Base-by-base conservation (phyloP, 495 filamentous ascomycete genomes). In the Xylaria scruposa region DNA sequence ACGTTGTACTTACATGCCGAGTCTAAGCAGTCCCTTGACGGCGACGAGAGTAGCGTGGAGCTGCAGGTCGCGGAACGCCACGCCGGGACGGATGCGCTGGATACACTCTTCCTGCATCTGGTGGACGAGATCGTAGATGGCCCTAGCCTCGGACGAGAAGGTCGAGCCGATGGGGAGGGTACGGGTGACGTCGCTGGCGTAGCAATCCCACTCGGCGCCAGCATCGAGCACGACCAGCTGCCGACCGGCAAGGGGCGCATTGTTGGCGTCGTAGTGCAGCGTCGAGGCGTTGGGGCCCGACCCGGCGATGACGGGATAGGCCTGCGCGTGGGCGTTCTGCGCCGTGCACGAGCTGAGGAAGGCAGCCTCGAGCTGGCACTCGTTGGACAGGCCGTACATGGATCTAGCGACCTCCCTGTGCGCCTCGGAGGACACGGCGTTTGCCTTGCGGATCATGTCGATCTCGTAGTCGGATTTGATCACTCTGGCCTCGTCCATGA, bases 121-220 rank as follows among this genome's bases (percentile, higher is more conserved):
- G 74, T 92, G 87, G 21, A 98, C 95, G 12, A 95, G 75, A 5
- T 84, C 82, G 79, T 98, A 93, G 62, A 97, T 90, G 46, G 87
- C 85, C 63, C 85, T 85, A 3, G 88, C 88, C 75, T 96, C 90
- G 65, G 82, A 83, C 1, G 89, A 87, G 86, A 91, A 95, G 0
- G 82, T 78, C 1, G 88, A 90, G 2, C 82, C 83, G 21, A 97
- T 80, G 0, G 95, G 95, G 74, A 97, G 90, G 2, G 95, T 97
- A 6, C 95, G 88, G 0, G 95, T 98, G 46, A 98, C 88, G 74
- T 98, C 95, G 64, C 89, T 90, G n/a, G 94, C 94, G 77, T 98
- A 98, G 79, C 92, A 93, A 15, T 90, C 81, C 87, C 88, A 97
- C 78, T 97, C 95, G 44, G 89, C 88, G 7, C 93, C 94, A 1